phyloP scores from a whole-genome alignment of 2,329 filamentous ascomycete genomes.

The Colletotrichum zoysiae region DNA sequence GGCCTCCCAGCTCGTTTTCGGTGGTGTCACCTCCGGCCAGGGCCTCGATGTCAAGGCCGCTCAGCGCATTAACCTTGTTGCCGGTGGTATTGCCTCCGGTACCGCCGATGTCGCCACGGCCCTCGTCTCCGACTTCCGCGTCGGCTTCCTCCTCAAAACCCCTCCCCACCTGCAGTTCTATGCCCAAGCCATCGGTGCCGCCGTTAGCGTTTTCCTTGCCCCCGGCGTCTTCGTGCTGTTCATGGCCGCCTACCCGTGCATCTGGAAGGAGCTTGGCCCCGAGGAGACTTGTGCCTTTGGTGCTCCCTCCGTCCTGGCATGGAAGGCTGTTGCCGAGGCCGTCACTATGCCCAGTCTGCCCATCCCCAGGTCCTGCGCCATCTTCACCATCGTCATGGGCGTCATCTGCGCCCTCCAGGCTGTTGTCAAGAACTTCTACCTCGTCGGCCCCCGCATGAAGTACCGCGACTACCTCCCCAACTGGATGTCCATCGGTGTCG shows the following conservation, averaged over 20 bases:
- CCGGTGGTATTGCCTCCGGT: conserved; percentile 68
- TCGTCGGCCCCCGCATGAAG: conserved; percentile 64
- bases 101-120: conserved; percentile 66
- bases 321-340: conserved; percentile 73
- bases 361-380: conserved; percentile 65
- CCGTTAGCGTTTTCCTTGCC: conserved; percentile 75
- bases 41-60: conserved; percentile 61
- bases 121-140: conserved; percentile 74
- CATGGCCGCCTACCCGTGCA: conserved; percentile 76
- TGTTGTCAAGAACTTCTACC: conserved; percentile 66
- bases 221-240: conserved; percentile 78
- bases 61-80: conserved; percentile 75
- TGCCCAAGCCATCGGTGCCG: conserved; percentile 72
- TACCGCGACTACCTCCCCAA: conserved; percentile 71
- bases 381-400: conserved; percentile 69
- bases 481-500: conserved; percentile 72
- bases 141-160: conserved; percentile 75
- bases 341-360: conserved; percentile 69
- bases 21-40: conserved; percentile 70
- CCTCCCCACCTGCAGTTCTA: conserved; percentile 75
- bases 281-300: conserved; percentile 66
- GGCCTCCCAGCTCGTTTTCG: conserved; percentile 76
- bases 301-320: conserved; percentile 74
- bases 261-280: conserved; percentile 60
- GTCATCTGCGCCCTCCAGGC: conserved; percentile 64